Conservation (phyloP, 2,329 filamentous ascomycete species). For the Penicillium sp. region DNA sequence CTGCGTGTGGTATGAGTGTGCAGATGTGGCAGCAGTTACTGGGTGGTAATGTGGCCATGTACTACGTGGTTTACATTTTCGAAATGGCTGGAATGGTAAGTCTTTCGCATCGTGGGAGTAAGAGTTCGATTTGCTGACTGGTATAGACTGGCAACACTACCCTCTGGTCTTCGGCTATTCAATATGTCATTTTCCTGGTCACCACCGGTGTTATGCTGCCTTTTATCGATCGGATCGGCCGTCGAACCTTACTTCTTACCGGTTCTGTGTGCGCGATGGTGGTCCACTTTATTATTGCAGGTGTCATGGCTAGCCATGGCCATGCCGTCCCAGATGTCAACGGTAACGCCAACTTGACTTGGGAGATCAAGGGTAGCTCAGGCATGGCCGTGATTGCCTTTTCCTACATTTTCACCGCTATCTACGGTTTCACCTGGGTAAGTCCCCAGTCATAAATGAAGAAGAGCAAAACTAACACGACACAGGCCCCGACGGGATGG, state of each 20-base stretch:
- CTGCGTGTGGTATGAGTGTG: conserved; percentile 49
- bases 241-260: conserved; percentile 45
- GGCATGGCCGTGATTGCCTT: conserved; percentile 60
- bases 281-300: conserved; percentile 53
- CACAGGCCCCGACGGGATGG: conserved; percentile 53
- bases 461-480: background rate
- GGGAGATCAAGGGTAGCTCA: conserved; percentile 47
- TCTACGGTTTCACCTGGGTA: conserved; percentile 38
- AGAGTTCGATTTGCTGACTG: conserved; percentile 1
- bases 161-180: conserved; percentile 53
- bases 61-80: conserved; percentile 60
- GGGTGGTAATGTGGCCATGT: conserved; percentile 56
- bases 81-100: conserved; percentile 53
- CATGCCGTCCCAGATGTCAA: conserved; percentile 44
- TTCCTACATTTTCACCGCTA: conserved; percentile 51
- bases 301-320: conserved; percentile 49
- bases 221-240: conserved; percentile 49
- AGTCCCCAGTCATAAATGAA: conserved; percentile 18
- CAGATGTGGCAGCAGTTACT: conserved; percentile 57
- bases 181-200: conserved; percentile 55
- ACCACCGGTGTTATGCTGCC: conserved; percentile 51
- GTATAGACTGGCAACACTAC: conserved; percentile 35
- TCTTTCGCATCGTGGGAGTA: background rate
- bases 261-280: conserved; percentile 47
- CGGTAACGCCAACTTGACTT: conserved; percentile 45